Percentiles rank a stretch among this genome's conserved stretches.
Evolutionary conservation across 257 asterid species (phyloP).

Genomic region (Datura wrightii): DNA sequence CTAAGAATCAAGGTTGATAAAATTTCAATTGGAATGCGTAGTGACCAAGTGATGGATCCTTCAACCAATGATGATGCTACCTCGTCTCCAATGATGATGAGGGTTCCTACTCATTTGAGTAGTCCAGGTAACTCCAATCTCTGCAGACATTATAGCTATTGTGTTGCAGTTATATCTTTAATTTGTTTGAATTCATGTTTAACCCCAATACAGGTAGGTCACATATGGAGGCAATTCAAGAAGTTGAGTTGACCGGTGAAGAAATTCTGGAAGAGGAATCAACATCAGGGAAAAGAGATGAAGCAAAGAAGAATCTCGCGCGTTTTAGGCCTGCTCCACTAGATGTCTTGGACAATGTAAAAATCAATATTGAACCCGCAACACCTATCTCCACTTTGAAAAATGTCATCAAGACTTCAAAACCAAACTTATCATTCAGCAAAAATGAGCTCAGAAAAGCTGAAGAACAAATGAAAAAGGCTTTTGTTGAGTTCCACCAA

Average conservation of each 20-base stretch:
- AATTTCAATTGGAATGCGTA: conserved; percentile 40
- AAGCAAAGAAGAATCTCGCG: conserved; percentile 20
- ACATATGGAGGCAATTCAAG: conserved; percentile 61
- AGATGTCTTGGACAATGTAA: conserved; percentile 66
- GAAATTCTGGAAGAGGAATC: conserved; percentile 34
- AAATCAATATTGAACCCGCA: conserved; percentile 66
- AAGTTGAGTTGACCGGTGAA: conserved; percentile 63
- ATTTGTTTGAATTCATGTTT: neutral
- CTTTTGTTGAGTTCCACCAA: conserved; percentile 63
- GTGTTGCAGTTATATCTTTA: neutral
- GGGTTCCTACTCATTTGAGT: conserved; percentile 40
- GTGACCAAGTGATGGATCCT: conserved; percentile 17
- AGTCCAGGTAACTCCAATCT: conserved; percentile 54
- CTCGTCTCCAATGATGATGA: conserved; percentile 31
- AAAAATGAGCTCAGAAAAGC: conserved; percentile 62
- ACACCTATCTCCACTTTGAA: conserved; percentile 70
- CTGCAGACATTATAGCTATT: neutral
- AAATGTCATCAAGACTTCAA: conserved; percentile 47
- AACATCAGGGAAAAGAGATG: conserved; percentile 1
- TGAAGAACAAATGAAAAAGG: conserved; percentile 62
- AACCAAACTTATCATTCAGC: conserved; percentile 56
- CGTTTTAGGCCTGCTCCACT: conserved; percentile 51
- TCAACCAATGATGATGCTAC: neutral
- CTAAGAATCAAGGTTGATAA: conserved; percentile 62
- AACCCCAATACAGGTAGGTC: conserved; percentile 37